Evolutionary conservation across 1,284 basidiomycete genomes (phyloP).

Genomic region (Leccinum subfulvum): DNA sequence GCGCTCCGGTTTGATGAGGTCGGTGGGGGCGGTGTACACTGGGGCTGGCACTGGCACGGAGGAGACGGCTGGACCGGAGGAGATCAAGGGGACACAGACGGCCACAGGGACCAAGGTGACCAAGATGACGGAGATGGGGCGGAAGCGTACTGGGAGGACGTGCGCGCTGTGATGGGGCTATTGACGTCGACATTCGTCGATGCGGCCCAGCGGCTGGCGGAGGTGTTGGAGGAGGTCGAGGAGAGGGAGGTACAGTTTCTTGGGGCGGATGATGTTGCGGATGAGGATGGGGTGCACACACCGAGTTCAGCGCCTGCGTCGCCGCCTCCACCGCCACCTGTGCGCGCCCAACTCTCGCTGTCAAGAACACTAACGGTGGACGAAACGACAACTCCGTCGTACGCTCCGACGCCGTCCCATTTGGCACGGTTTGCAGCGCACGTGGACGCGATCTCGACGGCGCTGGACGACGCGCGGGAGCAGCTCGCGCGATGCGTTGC

Average conservation of each 20-base stretch:
- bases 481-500: constrained; percentile 60
- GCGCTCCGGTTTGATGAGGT: constrained; percentile 61
- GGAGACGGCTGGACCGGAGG: background rate
- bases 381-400: constrained; percentile 38
- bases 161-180: constrained; percentile 66
- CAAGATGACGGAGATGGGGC: constrained; percentile 43
- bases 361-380: constrained; percentile 23
- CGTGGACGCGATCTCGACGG: constrained; percentile 62
- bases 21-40: background rate
- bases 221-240: constrained; percentile 60
- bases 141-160: constrained; percentile 78
- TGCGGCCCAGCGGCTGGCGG: constrained; percentile 55
- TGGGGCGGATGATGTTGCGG: background rate
- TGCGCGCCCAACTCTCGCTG: constrained; percentile 19
- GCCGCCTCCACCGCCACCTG: constrained; percentile 12
- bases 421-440: constrained; percentile 67
- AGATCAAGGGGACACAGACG: background rate
- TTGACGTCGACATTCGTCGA: constrained; percentile 66
- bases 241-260: constrained; percentile 18
- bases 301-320: constrained; percentile 8
- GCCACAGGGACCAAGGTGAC: background rate
- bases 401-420: constrained; percentile 69
- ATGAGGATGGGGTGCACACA: constrained; percentile 1
- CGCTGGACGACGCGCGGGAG: constrained; percentile 65
- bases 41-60: background rate